Base-by-base conservation (phyloP, 805 yeast genomes). In the Jamesozyma lodderae region DNA sequence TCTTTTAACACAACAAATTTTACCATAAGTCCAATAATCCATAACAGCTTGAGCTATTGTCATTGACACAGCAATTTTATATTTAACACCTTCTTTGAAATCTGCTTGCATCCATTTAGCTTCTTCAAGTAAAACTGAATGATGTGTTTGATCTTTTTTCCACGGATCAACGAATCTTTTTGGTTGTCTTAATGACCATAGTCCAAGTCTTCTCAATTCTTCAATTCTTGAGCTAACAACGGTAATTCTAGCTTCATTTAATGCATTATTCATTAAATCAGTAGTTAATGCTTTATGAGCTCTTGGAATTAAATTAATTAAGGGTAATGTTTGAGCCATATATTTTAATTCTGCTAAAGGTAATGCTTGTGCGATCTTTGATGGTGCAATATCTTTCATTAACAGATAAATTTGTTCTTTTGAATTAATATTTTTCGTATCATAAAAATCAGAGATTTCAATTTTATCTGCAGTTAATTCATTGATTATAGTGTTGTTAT, bases 141-240 rank as follows among this genome's bases (percentile, higher is more conserved):
- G 77, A 46, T 83, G 88, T 3, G 77, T 64, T n/a, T 54, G 55
- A 11, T 64, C 57, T 19, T 48, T 53, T 36, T 46, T 50, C 57
- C 54, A 73, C 0, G 97, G 96, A 46, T 85, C 94, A 10, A 68
- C 53, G 51, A 70, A 80, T 45, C 73, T 70, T 37, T 72, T 67
- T 0, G 94, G 95, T 57, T 92, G 98, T 37, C 94, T 70, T 37
- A 92, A 65, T 17, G 95, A 80, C 97, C 98, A 92, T 50, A 83
- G 78, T 2, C 84, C 82, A 41, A 81, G 80, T 33, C 94, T 68
- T 57, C 86, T 85, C 45, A 92, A 68, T 57, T 90, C 97, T 53
- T 90, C 97, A 33, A 92, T 88, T 43, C 97, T 69, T 2, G 94
- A 81, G 50, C 86, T 82, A 15, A 86, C 77, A 9, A 87, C 96